Percentiles rank a stretch among this genome's conserved stretches.
Conservation (phyloP, 129 eudicot species). For the Flaveria bidentis region DNA sequence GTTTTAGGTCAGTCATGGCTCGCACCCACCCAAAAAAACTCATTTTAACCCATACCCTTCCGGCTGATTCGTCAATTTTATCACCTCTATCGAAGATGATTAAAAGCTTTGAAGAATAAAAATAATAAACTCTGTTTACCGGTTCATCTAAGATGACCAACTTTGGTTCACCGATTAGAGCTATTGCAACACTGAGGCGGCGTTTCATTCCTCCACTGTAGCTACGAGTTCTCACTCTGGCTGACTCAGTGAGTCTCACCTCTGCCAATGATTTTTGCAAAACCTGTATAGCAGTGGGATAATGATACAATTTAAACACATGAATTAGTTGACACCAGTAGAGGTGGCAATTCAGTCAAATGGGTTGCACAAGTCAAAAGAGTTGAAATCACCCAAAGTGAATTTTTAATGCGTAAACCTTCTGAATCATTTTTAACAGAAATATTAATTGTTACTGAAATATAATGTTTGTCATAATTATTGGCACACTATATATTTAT, state of each 20-base stretch:
- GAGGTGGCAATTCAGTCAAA: neutral
- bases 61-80: neutral
- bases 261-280: conserved; percentile 69
- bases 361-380: neutral
- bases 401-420: neutral
- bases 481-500: neutral
- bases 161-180: conserved; percentile 94
- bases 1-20: neutral
- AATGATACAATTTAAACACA: neutral
- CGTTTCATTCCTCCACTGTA: conserved; percentile 99
- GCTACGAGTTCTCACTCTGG: conserved; percentile 83
- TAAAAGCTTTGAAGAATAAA: neutral
- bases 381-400: neutral
- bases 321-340: neutral
- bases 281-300: conserved; percentile 44
- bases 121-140: conserved; percentile 38
- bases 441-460: neutral
- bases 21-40: neutral
- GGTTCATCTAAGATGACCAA: conserved; percentile 94
- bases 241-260: conserved; percentile 72
- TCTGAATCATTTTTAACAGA: neutral
- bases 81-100: conserved; percentile 2
- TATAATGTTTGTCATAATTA: neutral
- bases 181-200: conserved; percentile 97
- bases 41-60: neutral